phyloP scores from a whole-genome alignment of 371 early-diverging fungal genomes.

The Mucor circinelloides region DNA sequence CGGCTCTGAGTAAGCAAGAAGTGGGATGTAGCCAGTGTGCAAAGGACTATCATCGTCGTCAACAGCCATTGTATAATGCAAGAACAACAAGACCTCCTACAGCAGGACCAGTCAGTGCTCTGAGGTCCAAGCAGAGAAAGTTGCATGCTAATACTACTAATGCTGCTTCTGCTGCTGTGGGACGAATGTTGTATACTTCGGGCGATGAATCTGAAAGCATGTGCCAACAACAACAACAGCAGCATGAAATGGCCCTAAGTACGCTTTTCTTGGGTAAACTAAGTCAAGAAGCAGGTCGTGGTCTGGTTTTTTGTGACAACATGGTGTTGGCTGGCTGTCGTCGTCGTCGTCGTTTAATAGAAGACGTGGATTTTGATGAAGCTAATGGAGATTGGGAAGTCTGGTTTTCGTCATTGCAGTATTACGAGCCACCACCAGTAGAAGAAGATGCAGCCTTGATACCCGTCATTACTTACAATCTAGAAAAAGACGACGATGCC shows the following conservation, averaged over 20 bases:
- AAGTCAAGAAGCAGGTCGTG: constrained; percentile 29
- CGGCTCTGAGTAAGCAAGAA: constrained; percentile 17
- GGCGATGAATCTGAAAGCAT: neutral
- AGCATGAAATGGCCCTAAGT: neutral
- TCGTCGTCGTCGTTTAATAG: neutral
- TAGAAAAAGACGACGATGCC: constrained; percentile 19
- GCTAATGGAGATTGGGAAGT: constrained; percentile 32
- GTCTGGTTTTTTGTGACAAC: constrained; percentile 38
- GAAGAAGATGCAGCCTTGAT: constrained; percentile 9
- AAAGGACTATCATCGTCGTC: constrained; percentile 32
- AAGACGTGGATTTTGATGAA: neutral
- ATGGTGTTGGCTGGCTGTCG: constrained; percentile 45
- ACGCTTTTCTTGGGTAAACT: constrained; percentile 36
- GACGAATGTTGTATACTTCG: neutral
- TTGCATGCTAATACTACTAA: neutral
- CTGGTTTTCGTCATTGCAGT: constrained; percentile 43
- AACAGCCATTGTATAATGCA: neutral
- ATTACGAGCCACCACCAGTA: constrained; percentile 22
- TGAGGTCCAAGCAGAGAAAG: neutral
- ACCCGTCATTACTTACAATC: constrained; percentile 29
- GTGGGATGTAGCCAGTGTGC: constrained; percentile 26
- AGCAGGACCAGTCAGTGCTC: neutral
- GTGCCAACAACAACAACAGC: neutral
- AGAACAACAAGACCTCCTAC: neutral
- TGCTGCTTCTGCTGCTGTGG: no score